These are phyloP conservation scores for Letharia lupina DNA, from an alignment of 495 filamentous ascomycete genomes.

Conservation along the genomic window DNA sequence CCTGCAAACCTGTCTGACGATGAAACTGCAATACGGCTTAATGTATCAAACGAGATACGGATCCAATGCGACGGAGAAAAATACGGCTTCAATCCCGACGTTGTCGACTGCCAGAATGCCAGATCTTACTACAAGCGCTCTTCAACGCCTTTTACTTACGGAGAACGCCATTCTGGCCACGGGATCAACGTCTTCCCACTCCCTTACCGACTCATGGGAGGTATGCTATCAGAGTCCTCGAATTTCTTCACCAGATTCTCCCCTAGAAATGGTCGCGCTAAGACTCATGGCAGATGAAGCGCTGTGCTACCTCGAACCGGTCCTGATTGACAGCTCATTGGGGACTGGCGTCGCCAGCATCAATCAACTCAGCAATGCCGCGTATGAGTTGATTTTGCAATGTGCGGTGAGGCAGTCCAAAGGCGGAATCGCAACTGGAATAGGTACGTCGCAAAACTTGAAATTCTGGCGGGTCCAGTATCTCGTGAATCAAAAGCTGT, in stretches of 20 bases:
- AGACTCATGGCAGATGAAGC: not conserved
- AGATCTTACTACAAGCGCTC: not conserved
- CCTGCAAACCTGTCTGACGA: not conserved
- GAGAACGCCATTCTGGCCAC: conserved; percentile 1
- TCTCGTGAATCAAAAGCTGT: not conserved
- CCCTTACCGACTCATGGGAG: not conserved
- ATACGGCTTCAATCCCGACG: conserved; percentile 3
- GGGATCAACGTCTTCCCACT: not conserved
- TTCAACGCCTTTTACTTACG: not conserved
- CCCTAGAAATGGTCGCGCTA: not conserved
- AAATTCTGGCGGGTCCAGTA: not conserved
- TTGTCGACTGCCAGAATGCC: not conserved
- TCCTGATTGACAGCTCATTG: not conserved
- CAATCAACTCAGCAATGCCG: not conserved
- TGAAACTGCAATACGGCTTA: not conserved
- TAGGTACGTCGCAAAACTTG: not conserved
- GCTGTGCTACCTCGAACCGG: not conserved
- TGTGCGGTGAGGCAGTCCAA: not conserved
- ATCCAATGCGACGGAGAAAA: conserved; percentile 1
- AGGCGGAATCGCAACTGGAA: not conserved
- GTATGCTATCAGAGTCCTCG: not conserved
- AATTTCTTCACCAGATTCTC: not conserved
- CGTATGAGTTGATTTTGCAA: not conserved
- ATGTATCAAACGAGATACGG: not conserved
- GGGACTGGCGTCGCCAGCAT: not conserved